Evolutionary conservation across 148 eudicot genomes (phyloP).

Genomic region (Amaranthus palmeri): DNA sequence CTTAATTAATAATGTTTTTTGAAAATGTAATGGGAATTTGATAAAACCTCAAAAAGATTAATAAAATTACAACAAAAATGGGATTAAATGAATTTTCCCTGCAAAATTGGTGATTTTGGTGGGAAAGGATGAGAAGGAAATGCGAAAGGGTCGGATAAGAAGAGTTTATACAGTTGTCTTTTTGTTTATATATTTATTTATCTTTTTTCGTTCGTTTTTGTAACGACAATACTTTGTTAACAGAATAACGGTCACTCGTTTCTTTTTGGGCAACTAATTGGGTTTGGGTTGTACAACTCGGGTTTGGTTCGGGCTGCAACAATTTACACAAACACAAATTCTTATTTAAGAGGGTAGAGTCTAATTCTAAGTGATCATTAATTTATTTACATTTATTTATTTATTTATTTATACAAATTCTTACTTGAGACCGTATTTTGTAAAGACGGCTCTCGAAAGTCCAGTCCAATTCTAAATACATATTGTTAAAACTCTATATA

Average conservation of each 20-base stretch:
- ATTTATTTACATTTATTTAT: too few relatives aligned
- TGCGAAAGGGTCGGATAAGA: slow-evolving; percentile 7
- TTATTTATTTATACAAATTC: too few relatives aligned
- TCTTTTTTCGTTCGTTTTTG: not conserved
- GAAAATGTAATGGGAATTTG: not conserved
- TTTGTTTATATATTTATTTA: not conserved
- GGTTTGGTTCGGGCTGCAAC: too few relatives aligned
- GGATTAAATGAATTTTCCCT: not conserved
- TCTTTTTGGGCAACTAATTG: not conserved
- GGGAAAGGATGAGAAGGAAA: not conserved
- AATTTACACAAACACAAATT: too few relatives aligned
- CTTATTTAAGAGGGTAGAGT: too few relatives aligned
- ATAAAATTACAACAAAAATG: not conserved
- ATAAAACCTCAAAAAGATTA: not conserved
- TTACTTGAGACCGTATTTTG: too few relatives aligned
- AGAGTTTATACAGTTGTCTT: slow-evolving; percentile 10
- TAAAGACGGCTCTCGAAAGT: too few relatives aligned
- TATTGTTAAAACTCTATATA: too few relatives aligned
- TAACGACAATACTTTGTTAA: slow-evolving; percentile 10
- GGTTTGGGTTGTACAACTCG: too few relatives aligned
- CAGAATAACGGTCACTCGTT: slow-evolving; percentile 16
- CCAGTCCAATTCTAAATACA: too few relatives aligned
- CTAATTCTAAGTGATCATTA: too few relatives aligned
- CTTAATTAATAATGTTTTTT: not conserved
- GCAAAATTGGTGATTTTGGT: not conserved